A percentile compares a stretch with the other conserved stretches of the same genome.
Conservation (phyloP, 129 eudicot genomes). For the Flaveria trinervia region DNA sequence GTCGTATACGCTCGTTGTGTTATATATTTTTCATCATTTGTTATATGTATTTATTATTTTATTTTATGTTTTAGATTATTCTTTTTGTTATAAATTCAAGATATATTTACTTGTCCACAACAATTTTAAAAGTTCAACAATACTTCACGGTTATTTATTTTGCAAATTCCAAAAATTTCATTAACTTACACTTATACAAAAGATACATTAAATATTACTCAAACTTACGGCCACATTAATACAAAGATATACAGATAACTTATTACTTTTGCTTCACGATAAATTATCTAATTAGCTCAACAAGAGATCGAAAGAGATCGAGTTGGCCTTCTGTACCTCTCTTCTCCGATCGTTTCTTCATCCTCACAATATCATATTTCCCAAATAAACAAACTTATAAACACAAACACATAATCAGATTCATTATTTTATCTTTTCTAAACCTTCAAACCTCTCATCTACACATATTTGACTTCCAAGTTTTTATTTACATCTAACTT, state of each 20-base stretch:
- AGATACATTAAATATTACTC: not conserved
- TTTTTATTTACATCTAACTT: conserved; percentile 38
- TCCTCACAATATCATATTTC: conserved; percentile 9
- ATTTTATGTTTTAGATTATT: no score
- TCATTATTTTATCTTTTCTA: conserved; percentile 21
- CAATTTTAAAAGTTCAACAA: no score
- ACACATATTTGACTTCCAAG: conserved; percentile 41
- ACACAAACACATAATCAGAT: not conserved
- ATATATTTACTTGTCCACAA: no score
- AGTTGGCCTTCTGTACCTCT: conserved; percentile 40
- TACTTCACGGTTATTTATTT: no score
- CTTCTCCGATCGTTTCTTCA: conserved; percentile 14
- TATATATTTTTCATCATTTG: no score
- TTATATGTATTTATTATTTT: no score
- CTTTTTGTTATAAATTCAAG: no score
- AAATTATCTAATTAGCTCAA: conserved; percentile 10
- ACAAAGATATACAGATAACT: not conserved
- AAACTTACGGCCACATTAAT: not conserved
- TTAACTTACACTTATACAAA: no score
- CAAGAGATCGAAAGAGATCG: conserved; percentile 13
- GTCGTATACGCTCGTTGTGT: no score
- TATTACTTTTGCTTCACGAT: conserved; percentile 18
- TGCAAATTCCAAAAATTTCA: no score
- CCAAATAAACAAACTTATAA: not conserved
- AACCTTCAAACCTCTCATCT: conserved; percentile 31